Base-by-base conservation (phyloP, 441 rosid species). In the Erysimum pusillum region DNA sequence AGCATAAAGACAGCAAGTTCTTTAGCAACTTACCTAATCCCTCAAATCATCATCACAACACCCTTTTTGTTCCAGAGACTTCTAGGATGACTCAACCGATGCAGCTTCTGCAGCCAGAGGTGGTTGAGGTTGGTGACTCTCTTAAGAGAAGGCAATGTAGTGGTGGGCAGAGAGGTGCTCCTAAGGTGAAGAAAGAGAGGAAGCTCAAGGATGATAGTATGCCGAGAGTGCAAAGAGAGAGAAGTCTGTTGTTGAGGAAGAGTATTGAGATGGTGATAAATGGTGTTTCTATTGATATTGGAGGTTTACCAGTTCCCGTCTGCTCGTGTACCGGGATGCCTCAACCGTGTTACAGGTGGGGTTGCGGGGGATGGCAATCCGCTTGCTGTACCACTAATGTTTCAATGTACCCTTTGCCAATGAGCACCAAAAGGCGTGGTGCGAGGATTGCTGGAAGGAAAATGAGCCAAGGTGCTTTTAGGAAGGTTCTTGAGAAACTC, bases 351-450 rank as follows among this genome's bases (percentile, higher is more conserved):
- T 94, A 94, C 58, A 83, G 99, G 34, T 94, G 99, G 98, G 98
- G 99, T 11, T 92, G 94, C 58, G 99, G 99, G 4, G 99, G 99
- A 59, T 94, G 99, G 99, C 99, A 94, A 63, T 94, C 99, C 0
- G 94, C 97, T 0, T 94, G 98, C 45, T 94, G 99, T 74, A 94
- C 98, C 0, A 92, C 98, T 1, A 89, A 90, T 76, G 89, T 92
- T 9, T 94, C 99, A 4, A 85, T 89, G 86, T 88, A 91, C 51
- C 98, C 98, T 28, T 79, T 94, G 83, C 97, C 97, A 0, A 90
- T 94, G 93, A 94, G 97, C 82, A 91, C 94, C 34, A 94, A 92
- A 80, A 79, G 94, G 20, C 94, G 94, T 2, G 96, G 98, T 46
- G 97, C 97, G 0, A 88, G 97, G 74, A 94, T 94, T 63, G 97